Percentiles rank a stretch among this genome's conserved stretches.
Evolutionary conservation across 208 protist genomes (phyloP).

Genomic region (Leptomonas pyrrhocoris): DNA sequence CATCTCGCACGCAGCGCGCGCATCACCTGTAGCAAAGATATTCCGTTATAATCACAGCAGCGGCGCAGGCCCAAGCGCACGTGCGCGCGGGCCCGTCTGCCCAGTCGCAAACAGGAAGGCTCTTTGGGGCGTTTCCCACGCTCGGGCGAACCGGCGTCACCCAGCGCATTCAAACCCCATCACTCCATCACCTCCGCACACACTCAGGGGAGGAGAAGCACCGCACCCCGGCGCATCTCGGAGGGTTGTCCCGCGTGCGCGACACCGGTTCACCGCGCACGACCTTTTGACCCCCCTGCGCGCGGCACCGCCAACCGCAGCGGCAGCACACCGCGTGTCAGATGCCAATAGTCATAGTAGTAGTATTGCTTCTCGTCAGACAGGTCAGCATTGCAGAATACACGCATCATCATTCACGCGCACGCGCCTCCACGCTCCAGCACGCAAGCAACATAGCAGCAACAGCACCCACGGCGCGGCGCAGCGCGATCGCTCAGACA

Average conservation of each 20-base stretch:
- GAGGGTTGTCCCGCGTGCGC: conserved; percentile 20
- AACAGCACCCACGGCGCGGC: neutral
- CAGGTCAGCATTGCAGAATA: conserved; percentile 36
- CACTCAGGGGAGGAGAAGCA: neutral
- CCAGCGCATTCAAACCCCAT: conserved; percentile 62
- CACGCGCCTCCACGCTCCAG: conserved; percentile 9
- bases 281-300: conserved; percentile 12
- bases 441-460: too few species aligned
- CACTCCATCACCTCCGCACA: too few species aligned
- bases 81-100: conserved; percentile 12
- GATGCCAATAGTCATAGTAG: conserved; percentile 45
- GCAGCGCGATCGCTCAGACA: conserved; percentile 33
- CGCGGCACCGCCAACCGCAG: neutral
- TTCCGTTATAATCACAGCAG: too few species aligned
- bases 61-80: neutral
- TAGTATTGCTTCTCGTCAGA: conserved; percentile 32
- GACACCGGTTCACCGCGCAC: conserved; percentile 15
- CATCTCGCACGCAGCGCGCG: too few species aligned
- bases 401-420: conserved; percentile 31
- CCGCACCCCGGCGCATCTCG: conserved; percentile 11
- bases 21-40: too few species aligned
- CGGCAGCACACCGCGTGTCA: conserved; percentile 11
- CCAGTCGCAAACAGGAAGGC: neutral
- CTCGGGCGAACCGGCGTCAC: conserved; percentile 32
- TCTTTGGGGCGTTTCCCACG: conserved; percentile 70